A percentile compares a stretch with the other conserved stretches of the same genome.
These are phyloP conservation scores for Mycosarcoma mackinlayi DNA, from an alignment of 1,284 basidiomycete species.

Conservation along the genomic window DNA sequence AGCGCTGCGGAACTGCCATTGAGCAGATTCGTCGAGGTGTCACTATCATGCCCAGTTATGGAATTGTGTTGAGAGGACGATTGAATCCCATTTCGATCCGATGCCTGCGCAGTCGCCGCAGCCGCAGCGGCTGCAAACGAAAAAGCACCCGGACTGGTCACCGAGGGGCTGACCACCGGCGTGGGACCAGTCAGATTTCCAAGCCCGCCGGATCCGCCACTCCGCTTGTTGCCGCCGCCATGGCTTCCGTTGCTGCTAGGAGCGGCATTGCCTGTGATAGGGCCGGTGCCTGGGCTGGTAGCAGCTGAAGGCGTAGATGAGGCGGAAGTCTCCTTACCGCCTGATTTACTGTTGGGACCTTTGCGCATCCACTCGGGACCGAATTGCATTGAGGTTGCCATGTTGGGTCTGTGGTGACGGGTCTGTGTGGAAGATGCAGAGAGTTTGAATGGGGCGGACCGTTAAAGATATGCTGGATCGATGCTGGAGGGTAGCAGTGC, in stretches of 20 bases:
- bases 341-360: conserved; percentile 50
- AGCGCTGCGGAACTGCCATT: conserved; percentile 33
- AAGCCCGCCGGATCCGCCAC: conserved; percentile 36
- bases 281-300: conserved; percentile 30
- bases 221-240: conserved; percentile 33
- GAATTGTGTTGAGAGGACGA: conserved; percentile 18
- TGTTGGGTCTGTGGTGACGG: conserved; percentile 22
- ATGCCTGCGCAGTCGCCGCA: conserved; percentile 31
- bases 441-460: no score
- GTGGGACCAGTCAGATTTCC: conserved; percentile 39
- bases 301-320: conserved; percentile 19
- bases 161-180: conserved; percentile 37
- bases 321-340: conserved; percentile 29
- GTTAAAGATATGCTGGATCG: background rate
- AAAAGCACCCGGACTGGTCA: conserved; percentile 58
- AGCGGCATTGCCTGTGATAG: conserved; percentile 17
- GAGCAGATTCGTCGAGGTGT: conserved; percentile 24
- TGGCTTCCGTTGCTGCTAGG: conserved; percentile 12
- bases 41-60: conserved; percentile 15
- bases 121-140: conserved; percentile 60
- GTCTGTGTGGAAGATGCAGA: background rate
- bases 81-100: conserved; percentile 30
- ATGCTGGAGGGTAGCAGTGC: conserved; percentile 9
- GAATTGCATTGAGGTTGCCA: conserved; percentile 65
- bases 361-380: conserved; percentile 67